Percentiles rank a stretch among this genome's conserved stretches.
Conservation (phyloP, 345 rosid genomes). For the Acer yangbiense region DNA sequence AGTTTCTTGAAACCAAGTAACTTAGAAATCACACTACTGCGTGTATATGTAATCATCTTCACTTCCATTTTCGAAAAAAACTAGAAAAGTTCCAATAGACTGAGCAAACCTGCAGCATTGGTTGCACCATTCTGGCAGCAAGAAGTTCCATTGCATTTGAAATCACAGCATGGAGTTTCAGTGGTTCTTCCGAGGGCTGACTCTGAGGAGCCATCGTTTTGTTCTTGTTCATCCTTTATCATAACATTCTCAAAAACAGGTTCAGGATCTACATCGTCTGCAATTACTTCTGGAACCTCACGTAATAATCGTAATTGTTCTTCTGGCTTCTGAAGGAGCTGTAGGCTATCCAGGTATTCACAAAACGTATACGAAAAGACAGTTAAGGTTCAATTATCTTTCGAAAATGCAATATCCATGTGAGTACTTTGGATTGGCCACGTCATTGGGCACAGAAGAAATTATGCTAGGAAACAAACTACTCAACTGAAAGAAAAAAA, state of each 20-base stretch:
- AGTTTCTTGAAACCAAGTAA: neutral
- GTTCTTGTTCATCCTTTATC: neutral
- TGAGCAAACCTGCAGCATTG: neutral
- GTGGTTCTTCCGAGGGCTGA: neutral
- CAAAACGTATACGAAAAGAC: slow-evolving; percentile 21
- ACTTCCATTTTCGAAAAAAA: too few relatives aligned
- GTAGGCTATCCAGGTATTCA: slow-evolving; percentile 26
- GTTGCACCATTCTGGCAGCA: neutral
- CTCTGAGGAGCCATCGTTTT: neutral
- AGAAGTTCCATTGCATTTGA: neutral
- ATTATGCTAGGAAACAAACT: neutral
- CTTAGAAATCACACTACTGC: neutral
- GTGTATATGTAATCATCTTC: neutral
- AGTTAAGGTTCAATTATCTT: slow-evolving; percentile 18
- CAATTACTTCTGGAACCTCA: slow-evolving; percentile 38
- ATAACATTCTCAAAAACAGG: neutral
- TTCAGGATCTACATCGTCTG: slow-evolving; percentile 16
- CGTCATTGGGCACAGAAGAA: neutral
- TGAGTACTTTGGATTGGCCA: neutral
- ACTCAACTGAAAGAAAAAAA: neutral
- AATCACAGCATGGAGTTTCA: neutral
- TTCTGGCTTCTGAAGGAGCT: slow-evolving; percentile 32
- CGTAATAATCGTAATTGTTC: slow-evolving; percentile 39
- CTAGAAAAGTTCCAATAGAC: too few relatives aligned
- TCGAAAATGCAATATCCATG: neutral